Base-by-base conservation (phyloP, 2,329 filamentous ascomycete species). In the Diplodia mutila region DNA sequence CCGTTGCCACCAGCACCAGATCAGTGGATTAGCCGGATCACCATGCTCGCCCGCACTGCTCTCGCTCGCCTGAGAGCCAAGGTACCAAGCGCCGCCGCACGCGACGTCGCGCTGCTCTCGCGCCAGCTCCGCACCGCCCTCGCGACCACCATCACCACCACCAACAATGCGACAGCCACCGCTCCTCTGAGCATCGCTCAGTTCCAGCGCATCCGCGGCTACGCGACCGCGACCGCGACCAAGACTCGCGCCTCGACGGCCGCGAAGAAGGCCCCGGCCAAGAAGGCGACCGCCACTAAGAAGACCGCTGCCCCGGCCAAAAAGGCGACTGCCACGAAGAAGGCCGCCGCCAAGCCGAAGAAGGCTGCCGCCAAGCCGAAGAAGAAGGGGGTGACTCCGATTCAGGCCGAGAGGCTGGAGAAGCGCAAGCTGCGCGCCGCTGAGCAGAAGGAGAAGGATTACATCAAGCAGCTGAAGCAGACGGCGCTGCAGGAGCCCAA, bases 171-270 rank as follows among this genome's bases (percentile, higher is more conserved):
- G 63, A 72, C 69, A 73, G 74, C 72, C 73, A 72, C 70, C 68
- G 59, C 70, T 49, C 66, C 70, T 12, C 52, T 70, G 34, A 70
- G 73, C 11, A 54, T 71, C 52, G 55, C 67, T 14, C 67, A 69
- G 65, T 64, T 76, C 52, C 72, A 74, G 27, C 66, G 32, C 73
- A 71, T 63, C 51, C 77, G 77, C 65, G 71, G 72, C 14, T 79
- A 78, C 73, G 77, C 75, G n/a, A 79, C 77, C 29, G 77, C 75
- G n/a, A 79, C 77, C 32, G 71, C 74, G 34, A 69, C 74, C n/a
- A 74, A 75, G 70, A 73, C 77, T n/a, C 51, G 52, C 29, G 27
- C 42, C 18, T 46, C 54, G 23, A 29, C 65, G 5, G 21, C 65
- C 16, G 21, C 66, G 34, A 68, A 68, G 59, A 68, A 67, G 59